Evolutionary conservation across 495 filamentous ascomycete genomes (phyloP).

Genomic region (Talaromyces ruber): DNA sequence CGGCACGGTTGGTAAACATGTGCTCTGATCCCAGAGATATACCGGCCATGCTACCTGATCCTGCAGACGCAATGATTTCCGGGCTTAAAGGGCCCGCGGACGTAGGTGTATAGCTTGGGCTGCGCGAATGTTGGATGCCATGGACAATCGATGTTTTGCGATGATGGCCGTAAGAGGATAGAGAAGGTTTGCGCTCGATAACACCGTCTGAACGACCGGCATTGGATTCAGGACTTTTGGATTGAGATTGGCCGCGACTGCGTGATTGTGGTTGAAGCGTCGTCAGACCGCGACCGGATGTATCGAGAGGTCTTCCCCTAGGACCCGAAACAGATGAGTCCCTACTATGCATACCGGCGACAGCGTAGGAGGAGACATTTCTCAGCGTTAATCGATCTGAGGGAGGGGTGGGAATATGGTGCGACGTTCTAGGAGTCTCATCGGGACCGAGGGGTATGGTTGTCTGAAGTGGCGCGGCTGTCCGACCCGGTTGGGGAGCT

Average conservation of each 20-base stretch:
- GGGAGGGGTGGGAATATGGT: slow-evolving; percentile 31
- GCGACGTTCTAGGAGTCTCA: slow-evolving; percentile 31
- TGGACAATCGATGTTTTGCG: slow-evolving; percentile 92
- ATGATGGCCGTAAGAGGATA: slow-evolving; percentile 72
- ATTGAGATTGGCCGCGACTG: slow-evolving; percentile 44
- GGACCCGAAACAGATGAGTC: slow-evolving; percentile 24
- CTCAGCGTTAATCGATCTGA: slow-evolving; percentile 32
- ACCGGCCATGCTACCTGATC: slow-evolving; percentile 11
- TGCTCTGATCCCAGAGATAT: slow-evolving; percentile 17
- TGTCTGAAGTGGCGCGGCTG: slow-evolving; percentile 11
- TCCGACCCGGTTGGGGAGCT: slow-evolving; percentile 9
- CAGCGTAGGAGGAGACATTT: slow-evolving; percentile 41
- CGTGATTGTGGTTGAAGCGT: slow-evolving; percentile 32
- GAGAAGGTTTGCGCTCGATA: slow-evolving; percentile 62
- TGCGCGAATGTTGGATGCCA: slow-evolving; percentile 88
- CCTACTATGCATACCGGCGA: slow-evolving; percentile 27
- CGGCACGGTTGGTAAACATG: slow-evolving; percentile 14
- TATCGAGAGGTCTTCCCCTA: slow-evolving; percentile 34
- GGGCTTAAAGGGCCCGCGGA: slow-evolving; percentile 75
- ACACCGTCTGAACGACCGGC: slow-evolving; percentile 35
- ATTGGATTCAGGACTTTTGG: slow-evolving; percentile 42
- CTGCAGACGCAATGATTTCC: slow-evolving; percentile 68
- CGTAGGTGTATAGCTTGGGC: slow-evolving; percentile 63
- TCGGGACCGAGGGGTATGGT: slow-evolving; percentile 38
- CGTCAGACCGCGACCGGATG: slow-evolving; percentile 27